These are phyloP conservation scores for Trichoderma cornu-damae DNA, from an alignment of 2,329 filamentous ascomycete genomes.

Conservation along the genomic window DNA sequence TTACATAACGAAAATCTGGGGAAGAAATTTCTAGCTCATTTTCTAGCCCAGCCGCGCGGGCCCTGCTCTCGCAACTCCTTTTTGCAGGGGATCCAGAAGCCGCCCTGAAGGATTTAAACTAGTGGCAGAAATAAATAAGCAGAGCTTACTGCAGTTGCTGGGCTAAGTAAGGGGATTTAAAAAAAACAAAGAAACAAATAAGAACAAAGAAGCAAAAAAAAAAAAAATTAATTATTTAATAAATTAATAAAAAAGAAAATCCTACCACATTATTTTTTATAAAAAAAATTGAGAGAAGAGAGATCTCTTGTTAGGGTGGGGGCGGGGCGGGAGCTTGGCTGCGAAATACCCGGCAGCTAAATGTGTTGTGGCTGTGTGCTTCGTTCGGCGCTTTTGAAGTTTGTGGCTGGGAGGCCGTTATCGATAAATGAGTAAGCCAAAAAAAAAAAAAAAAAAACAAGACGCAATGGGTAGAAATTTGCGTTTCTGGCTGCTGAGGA, in stretches of 20 bases:
- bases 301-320: background rate
- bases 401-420: conserved; percentile 5
- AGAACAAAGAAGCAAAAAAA: background rate
- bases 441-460: conserved; percentile 17
- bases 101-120: conserved; percentile 10
- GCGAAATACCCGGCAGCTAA: no score
- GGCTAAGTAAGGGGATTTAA: background rate
- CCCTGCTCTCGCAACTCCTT: background rate
- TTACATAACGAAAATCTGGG: conserved; percentile 16
- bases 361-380: background rate
- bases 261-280: no score
- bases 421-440: conserved; percentile 19
- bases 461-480: no score
- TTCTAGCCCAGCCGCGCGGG: background rate
- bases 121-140: conserved; percentile 10
- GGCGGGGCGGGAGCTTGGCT: background rate
- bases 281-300: background rate
- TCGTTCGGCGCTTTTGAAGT: background rate
- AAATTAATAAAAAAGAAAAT: background rate
- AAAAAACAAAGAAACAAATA: no score
- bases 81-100: conserved; percentile 1
- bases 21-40: conserved; percentile 10
- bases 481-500: conserved; percentile 2
- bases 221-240: background rate
- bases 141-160: background rate